Evolutionary conservation across 116 monocot species (phyloP).

Genomic region (Thalassia testudinum): DNA sequence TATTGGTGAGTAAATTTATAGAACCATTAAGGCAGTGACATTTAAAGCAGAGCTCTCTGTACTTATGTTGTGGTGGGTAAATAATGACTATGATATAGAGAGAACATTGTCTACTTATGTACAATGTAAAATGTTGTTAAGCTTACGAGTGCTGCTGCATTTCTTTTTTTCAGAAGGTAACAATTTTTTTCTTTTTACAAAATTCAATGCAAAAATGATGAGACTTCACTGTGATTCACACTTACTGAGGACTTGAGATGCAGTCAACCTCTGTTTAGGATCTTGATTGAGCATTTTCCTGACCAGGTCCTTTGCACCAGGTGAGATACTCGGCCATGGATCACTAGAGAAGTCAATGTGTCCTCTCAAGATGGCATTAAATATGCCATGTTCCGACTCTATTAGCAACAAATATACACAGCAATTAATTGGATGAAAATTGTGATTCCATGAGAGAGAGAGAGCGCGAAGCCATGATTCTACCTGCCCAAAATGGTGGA

Average conservation of each 20-base stretch:
- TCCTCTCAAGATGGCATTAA: slow-evolving; percentile 52
- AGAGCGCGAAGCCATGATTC: neutral
- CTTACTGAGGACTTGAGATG: slow-evolving; percentile 69
- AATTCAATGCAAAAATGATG: too few species aligned
- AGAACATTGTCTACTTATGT: neutral
- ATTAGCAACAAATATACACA: neutral
- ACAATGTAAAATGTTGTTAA: too few species aligned
- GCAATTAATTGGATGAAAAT: too few species aligned
- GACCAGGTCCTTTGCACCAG: slow-evolving; percentile 60
- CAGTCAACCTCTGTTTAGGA: slow-evolving; percentile 50
- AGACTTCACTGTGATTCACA: neutral
- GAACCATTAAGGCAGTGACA: too few species aligned
- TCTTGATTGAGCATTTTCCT: slow-evolving; percentile 60
- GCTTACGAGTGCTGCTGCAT: too few species aligned
- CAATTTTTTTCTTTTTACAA: too few species aligned
- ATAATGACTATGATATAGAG: neutral
- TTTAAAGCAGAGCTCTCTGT: too few species aligned
- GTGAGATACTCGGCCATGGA: slow-evolving; percentile 64
- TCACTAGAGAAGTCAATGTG: slow-evolving; percentile 51
- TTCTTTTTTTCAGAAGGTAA: too few species aligned
- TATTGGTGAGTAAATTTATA: too few species aligned
- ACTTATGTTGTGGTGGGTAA: too few species aligned
- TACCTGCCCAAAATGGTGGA: slow-evolving; percentile 76
- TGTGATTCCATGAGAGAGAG: too few species aligned
- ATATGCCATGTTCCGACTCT: slow-evolving; percentile 67